Evolutionary conservation across 371 early-diverging fungal species (phyloP).

Genomic region (Apophysomyces variabilis): DNA sequence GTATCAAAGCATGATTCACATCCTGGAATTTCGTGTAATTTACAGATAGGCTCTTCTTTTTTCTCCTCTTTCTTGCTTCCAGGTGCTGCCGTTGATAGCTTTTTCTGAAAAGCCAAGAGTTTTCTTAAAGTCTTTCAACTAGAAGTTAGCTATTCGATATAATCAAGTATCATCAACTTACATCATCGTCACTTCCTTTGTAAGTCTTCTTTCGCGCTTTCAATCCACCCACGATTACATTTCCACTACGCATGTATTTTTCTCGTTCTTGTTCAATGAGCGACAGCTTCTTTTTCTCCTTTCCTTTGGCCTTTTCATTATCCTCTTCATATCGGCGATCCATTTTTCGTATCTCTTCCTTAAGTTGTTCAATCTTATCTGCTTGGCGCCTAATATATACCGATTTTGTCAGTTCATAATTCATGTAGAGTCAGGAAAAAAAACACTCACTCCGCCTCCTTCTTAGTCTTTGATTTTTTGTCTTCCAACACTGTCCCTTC

Average conservation of each 20-base stretch:
- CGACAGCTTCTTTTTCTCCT: conserved; percentile 50
- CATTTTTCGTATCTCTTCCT: conserved; percentile 62
- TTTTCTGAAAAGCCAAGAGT: conserved; percentile 50
- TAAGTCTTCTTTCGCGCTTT: conserved; percentile 33
- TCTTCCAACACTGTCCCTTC: conserved; percentile 25
- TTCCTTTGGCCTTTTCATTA: conserved; percentile 19
- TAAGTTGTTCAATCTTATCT: conserved; percentile 52
- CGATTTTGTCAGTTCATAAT: not conserved
- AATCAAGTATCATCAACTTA: conserved; percentile 20
- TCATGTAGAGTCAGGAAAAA: not conserved
- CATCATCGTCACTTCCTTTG: conserved; percentile 41
- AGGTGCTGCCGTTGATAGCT: conserved; percentile 32
- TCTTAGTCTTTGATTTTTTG: conserved; percentile 12
- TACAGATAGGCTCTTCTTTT: conserved; percentile 48
- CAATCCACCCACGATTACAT: conserved; percentile 29
- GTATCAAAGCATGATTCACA: conserved; percentile 68
- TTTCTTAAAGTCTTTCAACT: conserved; percentile 39
- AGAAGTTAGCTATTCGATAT: not conserved
- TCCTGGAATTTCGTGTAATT: conserved; percentile 64
- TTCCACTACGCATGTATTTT: conserved; percentile 51
- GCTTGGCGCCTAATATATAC: not conserved
- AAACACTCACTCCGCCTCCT: conserved; percentile 19
- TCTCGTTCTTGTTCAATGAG: conserved; percentile 58
- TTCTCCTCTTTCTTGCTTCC: conserved; percentile 15
- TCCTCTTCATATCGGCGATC: conserved; percentile 25